Percentiles rank a stretch among this genome's conserved stretches.
These are phyloP conservation scores for Dictyostelium gargantuum DNA, from an alignment of 208 protist species.

Conservation along the genomic window DNA sequence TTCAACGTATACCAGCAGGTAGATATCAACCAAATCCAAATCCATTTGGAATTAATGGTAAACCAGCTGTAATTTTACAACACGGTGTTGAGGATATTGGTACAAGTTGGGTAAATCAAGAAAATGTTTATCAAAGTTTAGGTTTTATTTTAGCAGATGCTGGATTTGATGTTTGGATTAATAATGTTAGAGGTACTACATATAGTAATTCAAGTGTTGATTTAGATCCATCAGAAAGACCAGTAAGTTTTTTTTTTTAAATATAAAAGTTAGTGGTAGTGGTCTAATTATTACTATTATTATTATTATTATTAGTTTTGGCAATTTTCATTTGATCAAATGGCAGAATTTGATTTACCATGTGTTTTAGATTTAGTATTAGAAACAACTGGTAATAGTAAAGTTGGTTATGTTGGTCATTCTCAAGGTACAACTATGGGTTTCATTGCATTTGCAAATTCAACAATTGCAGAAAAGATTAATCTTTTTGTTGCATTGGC, in stretches of 20 bases:
- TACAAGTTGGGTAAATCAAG: constrained; percentile 49
- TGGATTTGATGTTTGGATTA: constrained; percentile 78
- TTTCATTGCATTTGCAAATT: constrained; percentile 47
- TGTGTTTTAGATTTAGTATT: constrained; percentile 28
- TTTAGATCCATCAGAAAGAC: background rate
- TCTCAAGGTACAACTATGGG: constrained; percentile 57
- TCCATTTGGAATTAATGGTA: constrained; percentile 26
- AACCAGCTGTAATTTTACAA: constrained; percentile 53
- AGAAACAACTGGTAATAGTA: background rate
- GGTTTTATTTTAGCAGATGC: constrained; percentile 74
- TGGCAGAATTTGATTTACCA: constrained; percentile 63
- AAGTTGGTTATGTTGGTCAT: constrained; percentile 64
- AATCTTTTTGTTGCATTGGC: constrained; percentile 58
- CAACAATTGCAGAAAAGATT: constrained; percentile 15
- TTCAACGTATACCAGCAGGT: constrained; percentile 52
- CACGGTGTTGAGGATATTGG: constrained; percentile 64
- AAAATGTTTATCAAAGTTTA: constrained; percentile 63
- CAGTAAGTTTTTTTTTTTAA: background rate
- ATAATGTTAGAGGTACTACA: constrained; percentile 70
- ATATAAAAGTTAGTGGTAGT: background rate
- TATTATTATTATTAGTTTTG: constrained; percentile 16
- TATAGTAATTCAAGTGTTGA: constrained; percentile 63
- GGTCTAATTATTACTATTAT: background rate
- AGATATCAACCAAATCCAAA: constrained; percentile 48
- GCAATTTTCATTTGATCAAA: constrained; percentile 57